Evolutionary conservation across 805 yeast species (phyloP), one percentile per base, ranked within the genome.

Genomic region (Metschnikowia amazonensis): DNA sequence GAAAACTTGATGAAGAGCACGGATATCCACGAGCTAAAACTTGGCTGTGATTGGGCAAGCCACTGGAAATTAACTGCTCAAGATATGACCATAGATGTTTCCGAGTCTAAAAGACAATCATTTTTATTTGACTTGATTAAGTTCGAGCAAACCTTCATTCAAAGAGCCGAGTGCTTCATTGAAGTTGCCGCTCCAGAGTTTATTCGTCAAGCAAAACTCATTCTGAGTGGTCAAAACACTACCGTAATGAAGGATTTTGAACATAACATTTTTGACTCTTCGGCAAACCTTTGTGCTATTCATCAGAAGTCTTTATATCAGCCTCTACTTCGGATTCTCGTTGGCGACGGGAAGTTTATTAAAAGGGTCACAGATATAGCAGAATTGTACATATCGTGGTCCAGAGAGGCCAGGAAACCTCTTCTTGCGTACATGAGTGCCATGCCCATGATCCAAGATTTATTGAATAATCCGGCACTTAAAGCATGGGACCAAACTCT

Each of bases 71-170:
- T 83, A 11, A 70, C 82, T 0, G 71, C 74, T 2, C 80, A 76
- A 20, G 84, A 81, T 39, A 58, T 82, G 23, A 60, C 70, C 17
- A 74, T 79, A 6, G 80, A 75, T 43, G 74, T 74, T 9, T 61
- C 64, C 9, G 78, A 80, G 44, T 70, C 81, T n/a, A 80, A 79
- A 55, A 72, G 80, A 30, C 96, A 88, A 60, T 82, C 87, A 45
- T 80, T 82, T 46, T 75, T 86, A 3, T 89, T 84, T 63, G 96
- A 88, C 59, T 66, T 87, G 39, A 78, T 88, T 24, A 72, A 80
- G 45, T 76, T 81, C 38, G 95, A 87, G 52, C 87, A 84, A 55
- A 75, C 80, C 14, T 84, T 84, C 43, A 75, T 86, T 20, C 80
- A 78, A 40, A 75, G 87, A 57, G 83, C 89, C 2, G 73, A 75